These are phyloP conservation scores for Talaromyces pinophilus DNA, from an alignment of 2,329 filamentous ascomycete species.

Conservation along the genomic window DNA sequence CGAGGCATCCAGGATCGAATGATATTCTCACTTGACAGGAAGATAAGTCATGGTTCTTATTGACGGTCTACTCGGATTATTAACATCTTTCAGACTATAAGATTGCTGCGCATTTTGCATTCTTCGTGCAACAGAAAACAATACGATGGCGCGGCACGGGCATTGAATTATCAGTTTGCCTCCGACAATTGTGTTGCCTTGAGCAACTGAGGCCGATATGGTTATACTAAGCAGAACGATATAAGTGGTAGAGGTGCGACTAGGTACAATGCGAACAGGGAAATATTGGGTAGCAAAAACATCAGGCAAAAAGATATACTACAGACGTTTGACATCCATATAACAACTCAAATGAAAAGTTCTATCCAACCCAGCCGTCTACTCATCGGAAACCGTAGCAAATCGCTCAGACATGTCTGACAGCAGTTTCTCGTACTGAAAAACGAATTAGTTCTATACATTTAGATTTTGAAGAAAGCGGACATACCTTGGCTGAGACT, in stretches of 20 bases:
- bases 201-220: background rate
- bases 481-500: slow-evolving; percentile 76
- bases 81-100: background rate
- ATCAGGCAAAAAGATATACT: slow-evolving; percentile 11
- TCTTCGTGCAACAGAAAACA: background rate
- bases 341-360: background rate
- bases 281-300: slow-evolving; percentile 17
- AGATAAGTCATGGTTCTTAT: background rate
- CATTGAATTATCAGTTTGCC: slow-evolving; percentile 3
- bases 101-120: background rate
- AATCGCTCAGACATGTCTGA: slow-evolving; percentile 97
- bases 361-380: slow-evolving; percentile 38
- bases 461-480: background rate
- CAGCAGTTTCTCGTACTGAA: slow-evolving; percentile 84
- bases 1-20: background rate
- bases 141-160: background rate
- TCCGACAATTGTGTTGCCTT: slow-evolving; percentile 24
- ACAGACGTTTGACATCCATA: slow-evolving; percentile 11
- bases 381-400: slow-evolving; percentile 93
- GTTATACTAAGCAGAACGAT: background rate
- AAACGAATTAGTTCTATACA: background rate
- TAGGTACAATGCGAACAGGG: slow-evolving; percentile 10
- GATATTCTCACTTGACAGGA: background rate
- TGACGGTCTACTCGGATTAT: background rate
- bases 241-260: background rate